Conservation (phyloP, 1,139 yeast species). For the Pichia norvegensis region DNA sequence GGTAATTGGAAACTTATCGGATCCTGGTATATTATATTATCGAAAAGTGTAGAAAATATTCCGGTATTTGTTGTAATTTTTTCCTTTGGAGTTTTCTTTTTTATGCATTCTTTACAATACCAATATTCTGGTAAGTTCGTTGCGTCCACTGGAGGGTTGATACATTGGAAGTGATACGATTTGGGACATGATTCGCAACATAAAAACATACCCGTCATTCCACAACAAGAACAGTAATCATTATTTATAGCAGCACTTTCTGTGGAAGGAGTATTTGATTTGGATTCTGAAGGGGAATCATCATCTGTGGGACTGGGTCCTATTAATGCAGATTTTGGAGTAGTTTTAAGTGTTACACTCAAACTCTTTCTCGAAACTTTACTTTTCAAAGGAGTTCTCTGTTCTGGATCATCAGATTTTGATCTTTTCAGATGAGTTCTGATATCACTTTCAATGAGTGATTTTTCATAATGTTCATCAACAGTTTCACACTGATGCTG, state of each 20-base stretch:
- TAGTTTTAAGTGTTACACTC: neutral
- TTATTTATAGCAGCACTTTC: slow-evolving; percentile 44
- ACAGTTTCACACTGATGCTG: neutral
- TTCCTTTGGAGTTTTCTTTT: slow-evolving; percentile 25
- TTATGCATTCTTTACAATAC: slow-evolving; percentile 72
- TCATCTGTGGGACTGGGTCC: neutral
- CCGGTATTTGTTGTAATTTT: slow-evolving; percentile 29
- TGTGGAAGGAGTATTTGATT: neutral
- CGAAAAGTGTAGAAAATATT: slow-evolving; percentile 56
- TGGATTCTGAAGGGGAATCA: neutral
- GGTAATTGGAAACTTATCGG: slow-evolving; percentile 76
- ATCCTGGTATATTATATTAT: slow-evolving; percentile 49
- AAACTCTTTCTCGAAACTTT: neutral
- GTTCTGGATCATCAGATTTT: slow-evolving; percentile 7
- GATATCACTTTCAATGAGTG: neutral
- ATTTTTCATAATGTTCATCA: neutral
- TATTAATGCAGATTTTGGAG: neutral
- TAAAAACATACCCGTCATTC: slow-evolving; percentile 77
- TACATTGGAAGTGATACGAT: slow-evolving; percentile 86
- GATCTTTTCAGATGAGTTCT: neutral
- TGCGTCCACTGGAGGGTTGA: slow-evolving; percentile 82
- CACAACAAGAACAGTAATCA: slow-evolving; percentile 84
- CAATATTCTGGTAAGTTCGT: slow-evolving; percentile 76
- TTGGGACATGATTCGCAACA: slow-evolving; percentile 93
- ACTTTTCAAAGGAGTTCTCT: slow-evolving; percentile 1